A percentile compares a stretch with the other conserved stretches of the same genome.
phyloP scores from a whole-genome alignment of 2,329 filamentous ascomycete species.

The Penicillium olsonii region DNA sequence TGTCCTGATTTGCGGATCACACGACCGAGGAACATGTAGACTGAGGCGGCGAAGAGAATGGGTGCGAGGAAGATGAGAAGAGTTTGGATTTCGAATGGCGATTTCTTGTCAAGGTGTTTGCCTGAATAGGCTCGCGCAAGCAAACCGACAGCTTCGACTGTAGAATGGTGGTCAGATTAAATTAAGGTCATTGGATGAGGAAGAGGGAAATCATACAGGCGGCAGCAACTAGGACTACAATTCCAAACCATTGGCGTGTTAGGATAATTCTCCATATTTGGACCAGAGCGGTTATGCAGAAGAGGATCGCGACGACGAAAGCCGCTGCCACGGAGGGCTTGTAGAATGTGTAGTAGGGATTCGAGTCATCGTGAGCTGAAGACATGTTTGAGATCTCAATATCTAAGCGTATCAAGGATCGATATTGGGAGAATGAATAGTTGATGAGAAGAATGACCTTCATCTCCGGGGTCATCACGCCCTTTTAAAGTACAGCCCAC shows the following conservation, averaged over 20 bases:
- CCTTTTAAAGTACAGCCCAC: background rate
- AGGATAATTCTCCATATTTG: constrained; percentile 7
- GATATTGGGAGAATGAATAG: background rate
- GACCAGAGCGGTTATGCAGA: background rate
- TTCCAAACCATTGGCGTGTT: constrained; percentile 10
- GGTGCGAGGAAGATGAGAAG: constrained; percentile 33
- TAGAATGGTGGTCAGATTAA: background rate
- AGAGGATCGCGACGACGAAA: constrained; percentile 3
- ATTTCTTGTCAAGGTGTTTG: background rate
- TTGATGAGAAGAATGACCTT: background rate
- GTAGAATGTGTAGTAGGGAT: constrained; percentile 7
- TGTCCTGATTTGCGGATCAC: constrained; percentile 25
- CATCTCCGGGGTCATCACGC: background rate
- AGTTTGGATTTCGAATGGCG: constrained; percentile 7
- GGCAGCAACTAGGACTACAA: constrained; percentile 6
- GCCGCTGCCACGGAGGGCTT: constrained; percentile 3
- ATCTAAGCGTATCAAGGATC: background rate
- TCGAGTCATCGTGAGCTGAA: background rate
- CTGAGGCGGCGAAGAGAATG: constrained; percentile 34
- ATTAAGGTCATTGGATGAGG: background rate
- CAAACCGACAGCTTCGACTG: constrained; percentile 8
- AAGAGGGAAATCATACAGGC: constrained; percentile 3
- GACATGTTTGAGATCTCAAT: background rate
- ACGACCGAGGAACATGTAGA: constrained; percentile 38
- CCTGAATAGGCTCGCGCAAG: background rate